Evolutionary conservation across 228 moss, liverwort and hornwort species (phyloP).

Genomic region (Sphagnum fallax): DNA sequence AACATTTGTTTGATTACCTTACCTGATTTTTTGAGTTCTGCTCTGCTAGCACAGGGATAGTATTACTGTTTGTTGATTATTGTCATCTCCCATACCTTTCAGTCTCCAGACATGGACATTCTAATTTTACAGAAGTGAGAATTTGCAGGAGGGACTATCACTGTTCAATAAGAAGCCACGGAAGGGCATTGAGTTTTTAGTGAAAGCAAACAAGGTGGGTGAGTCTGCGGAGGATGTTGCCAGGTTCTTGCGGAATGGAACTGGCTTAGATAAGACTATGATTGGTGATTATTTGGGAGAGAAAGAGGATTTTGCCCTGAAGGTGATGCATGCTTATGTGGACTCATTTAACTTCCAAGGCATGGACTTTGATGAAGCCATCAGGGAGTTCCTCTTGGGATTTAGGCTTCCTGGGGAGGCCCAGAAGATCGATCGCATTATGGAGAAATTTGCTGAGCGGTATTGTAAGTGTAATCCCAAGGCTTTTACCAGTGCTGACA

Average conservation of each 20-base stretch:
- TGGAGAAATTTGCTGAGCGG: slow-evolving; percentile 98
- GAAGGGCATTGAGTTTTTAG: slow-evolving; percentile 91
- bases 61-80: too few relatives aligned
- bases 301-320: slow-evolving; percentile 85
- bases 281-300: slow-evolving; percentile 99
- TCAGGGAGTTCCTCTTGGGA: slow-evolving; percentile 79
- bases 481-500: slow-evolving; percentile 95
- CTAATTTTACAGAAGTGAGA: not conserved
- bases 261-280: slow-evolving; percentile 98
- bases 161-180: slow-evolving; percentile 97
- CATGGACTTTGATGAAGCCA: slow-evolving; percentile 93
- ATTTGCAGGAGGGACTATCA: slow-evolving; percentile 87
- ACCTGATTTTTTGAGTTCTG: too few relatives aligned
- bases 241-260: slow-evolving; percentile 60
- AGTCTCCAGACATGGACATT: too few relatives aligned
- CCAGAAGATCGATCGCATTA: slow-evolving; percentile 96
- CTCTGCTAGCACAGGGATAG: too few relatives aligned
- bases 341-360: slow-evolving; percentile 88
- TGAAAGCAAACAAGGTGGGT: slow-evolving; percentile 84
- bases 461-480: slow-evolving; percentile 94
- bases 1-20: too few relatives aligned
- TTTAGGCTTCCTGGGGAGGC: slow-evolving; percentile 98
- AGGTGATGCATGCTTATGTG: slow-evolving; percentile 96
- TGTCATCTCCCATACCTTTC: too few relatives aligned
- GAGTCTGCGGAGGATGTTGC: slow-evolving; percentile 85